phyloP scores from a whole-genome alignment of 2,329 filamentous ascomycete species.

The Pseudohalonectria lignicola region DNA sequence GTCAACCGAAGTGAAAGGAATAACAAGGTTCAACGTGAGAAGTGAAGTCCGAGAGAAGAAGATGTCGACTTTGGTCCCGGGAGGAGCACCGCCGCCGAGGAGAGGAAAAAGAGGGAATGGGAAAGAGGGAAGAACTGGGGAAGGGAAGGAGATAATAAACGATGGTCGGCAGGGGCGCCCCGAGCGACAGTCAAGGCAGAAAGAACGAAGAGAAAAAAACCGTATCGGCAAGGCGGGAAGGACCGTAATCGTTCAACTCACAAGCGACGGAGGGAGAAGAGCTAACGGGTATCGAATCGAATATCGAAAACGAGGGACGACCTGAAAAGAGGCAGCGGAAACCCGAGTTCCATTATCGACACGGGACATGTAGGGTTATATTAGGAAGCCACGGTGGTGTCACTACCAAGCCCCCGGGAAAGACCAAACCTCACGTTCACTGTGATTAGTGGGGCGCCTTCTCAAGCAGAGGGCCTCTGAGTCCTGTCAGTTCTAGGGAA shows the following conservation, averaged over 20 bases:
- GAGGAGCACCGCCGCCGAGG: too few species aligned
- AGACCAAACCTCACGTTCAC: too few species aligned
- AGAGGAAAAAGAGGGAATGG: too few species aligned
- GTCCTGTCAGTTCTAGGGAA: too few species aligned
- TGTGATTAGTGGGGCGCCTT: too few species aligned
- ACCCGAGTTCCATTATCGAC: neutral
- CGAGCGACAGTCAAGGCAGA: neutral
- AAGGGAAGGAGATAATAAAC: neutral
- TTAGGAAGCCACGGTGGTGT: neutral
- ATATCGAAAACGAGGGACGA: neutral
- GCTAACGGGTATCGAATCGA: neutral
- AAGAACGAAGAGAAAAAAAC: neutral
- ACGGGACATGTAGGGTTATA: neutral
- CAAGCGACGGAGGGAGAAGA: neutral
- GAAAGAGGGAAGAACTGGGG: constrained; percentile 1
- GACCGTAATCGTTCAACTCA: neutral
- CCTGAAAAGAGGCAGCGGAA: neutral
- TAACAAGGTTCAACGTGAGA: too few species aligned
- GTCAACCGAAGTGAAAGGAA: too few species aligned
- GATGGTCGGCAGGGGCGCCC: neutral
- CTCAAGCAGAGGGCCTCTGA: too few species aligned
- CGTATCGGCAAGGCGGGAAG: neutral
- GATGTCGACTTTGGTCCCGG: too few species aligned
- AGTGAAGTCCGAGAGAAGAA: too few species aligned
- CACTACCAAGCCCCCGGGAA: too few species aligned